Percentiles rank a stretch among this genome's conserved stretches.
phyloP scores from a whole-genome alignment of 2,329 filamentous ascomycete genomes.

The Aspergillus alliaceus region DNA sequence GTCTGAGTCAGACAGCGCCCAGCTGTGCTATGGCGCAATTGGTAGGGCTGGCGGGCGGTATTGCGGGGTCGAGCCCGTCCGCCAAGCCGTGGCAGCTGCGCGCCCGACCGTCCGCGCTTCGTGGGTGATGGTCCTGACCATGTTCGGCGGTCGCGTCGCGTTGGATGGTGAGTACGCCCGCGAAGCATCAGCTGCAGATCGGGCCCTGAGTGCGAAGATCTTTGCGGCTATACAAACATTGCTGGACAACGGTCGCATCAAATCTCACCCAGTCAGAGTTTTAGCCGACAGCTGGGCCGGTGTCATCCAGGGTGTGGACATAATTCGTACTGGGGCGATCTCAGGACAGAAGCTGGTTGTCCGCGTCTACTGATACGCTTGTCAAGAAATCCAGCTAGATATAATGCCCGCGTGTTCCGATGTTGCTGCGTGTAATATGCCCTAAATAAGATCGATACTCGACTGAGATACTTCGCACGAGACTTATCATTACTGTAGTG shows the following conservation, averaged over 20 bases:
- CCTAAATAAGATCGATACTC: conserved; percentile 3
- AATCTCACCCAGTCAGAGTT: conserved; percentile 1
- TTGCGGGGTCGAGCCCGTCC: not conserved
- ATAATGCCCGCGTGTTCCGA: conserved; percentile 3
- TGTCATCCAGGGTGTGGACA: conserved; percentile 2
- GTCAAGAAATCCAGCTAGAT: conserved; percentile 2
- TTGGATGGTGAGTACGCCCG: not conserved
- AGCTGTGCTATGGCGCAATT: conserved; percentile 37
- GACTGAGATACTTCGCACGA: conserved; percentile 3
- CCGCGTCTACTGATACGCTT: conserved; percentile 2
- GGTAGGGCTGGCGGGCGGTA: conserved; percentile 1
- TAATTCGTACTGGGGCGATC: conserved; percentile 1
- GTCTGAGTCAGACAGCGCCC: conserved; percentile 31
- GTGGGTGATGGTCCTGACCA: conserved; percentile 1
- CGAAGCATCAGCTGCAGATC: conserved; percentile 2
- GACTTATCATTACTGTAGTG: conserved; percentile 1
- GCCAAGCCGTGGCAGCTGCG: not conserved
- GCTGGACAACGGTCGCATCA: conserved; percentile 1
- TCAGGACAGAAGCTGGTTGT: conserved; percentile 2
- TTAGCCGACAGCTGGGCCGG: conserved; percentile 1
- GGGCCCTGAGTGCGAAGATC: conserved; percentile 1
- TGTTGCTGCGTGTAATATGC: conserved; percentile 1
- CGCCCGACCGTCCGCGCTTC: conserved; percentile 1
- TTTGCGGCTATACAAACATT: conserved; percentile 2
- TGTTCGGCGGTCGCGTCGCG: conserved; percentile 2